These are phyloP conservation scores for Angomonas ambiguus DNA, from an alignment of 208 protist genomes.

Conservation along the genomic window DNA sequence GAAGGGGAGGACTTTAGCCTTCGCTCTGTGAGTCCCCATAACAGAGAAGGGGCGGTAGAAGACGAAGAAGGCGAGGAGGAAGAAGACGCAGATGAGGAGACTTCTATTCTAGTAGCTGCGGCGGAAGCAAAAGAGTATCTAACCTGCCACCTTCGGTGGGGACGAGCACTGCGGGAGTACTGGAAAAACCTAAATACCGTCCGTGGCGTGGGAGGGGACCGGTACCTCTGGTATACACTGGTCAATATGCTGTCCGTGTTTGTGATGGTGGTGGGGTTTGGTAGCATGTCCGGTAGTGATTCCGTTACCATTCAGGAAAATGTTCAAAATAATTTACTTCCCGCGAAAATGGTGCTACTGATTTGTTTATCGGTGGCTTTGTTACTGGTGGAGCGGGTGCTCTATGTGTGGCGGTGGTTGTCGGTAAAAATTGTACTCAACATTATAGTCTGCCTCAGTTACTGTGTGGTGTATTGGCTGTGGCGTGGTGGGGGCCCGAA, in stretches of 20 bases:
- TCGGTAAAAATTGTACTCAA: constrained; percentile 50
- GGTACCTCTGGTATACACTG: constrained; percentile 54
- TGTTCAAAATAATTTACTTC: constrained; percentile 66
- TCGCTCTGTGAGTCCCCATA: background rate
- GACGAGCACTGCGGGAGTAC: constrained; percentile 7
- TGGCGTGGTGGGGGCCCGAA: constrained; percentile 37
- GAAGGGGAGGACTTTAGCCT: background rate
- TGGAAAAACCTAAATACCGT: constrained; percentile 34
- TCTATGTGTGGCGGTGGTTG: constrained; percentile 56
- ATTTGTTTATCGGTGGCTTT: constrained; percentile 50
- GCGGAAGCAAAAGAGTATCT: constrained; percentile 2
- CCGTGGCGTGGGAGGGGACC: constrained; percentile 47
- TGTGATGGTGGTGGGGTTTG: constrained; percentile 48
- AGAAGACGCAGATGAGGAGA: background rate
- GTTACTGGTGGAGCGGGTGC: constrained; percentile 63
- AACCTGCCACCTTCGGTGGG: background rate
- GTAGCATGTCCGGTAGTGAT: constrained; percentile 25
- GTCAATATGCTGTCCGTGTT: constrained; percentile 48
- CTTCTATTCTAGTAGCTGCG: constrained; percentile 17
- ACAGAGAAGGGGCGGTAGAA: constrained; percentile 9
- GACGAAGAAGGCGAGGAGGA: constrained; percentile 11
- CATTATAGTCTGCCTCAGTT: constrained; percentile 23
- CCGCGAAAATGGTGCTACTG: constrained; percentile 61
- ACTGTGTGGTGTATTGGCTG: constrained; percentile 46
- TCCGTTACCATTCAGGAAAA: constrained; percentile 42